A percentile compares a stretch with the other conserved stretches of the same genome.
Conservation (phyloP, 495 filamentous ascomycete species). For the Baudoinia panamericana region DNA sequence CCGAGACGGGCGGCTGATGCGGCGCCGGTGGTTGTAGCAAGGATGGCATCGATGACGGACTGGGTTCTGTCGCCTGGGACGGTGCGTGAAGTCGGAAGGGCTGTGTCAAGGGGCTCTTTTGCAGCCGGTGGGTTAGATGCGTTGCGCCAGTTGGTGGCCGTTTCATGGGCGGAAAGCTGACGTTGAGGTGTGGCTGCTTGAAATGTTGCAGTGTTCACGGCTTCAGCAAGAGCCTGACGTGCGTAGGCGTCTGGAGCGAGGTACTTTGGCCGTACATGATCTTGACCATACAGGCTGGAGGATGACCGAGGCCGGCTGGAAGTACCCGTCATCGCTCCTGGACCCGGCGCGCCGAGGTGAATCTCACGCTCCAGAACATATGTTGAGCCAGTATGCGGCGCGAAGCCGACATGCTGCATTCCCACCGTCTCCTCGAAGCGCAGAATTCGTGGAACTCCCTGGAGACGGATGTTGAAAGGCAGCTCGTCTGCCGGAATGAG, state of each 20-base stretch:
- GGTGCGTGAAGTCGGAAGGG: background rate
- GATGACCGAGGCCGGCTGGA: background rate
- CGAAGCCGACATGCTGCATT: slow-evolving; percentile 18
- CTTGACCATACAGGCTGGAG: slow-evolving; percentile 1
- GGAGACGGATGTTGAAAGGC: slow-evolving; percentile 16
- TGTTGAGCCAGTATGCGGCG: slow-evolving; percentile 5
- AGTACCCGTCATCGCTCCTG: background rate
- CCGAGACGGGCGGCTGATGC: slow-evolving; percentile 4
- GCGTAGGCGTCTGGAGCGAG: slow-evolving; percentile 15
- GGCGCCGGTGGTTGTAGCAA: slow-evolving; percentile 9
- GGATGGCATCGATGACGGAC: slow-evolving; percentile 18
- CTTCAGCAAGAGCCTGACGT: slow-evolving; percentile 11
- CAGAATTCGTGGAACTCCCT: slow-evolving; percentile 15
- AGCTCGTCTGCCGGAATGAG: slow-evolving; percentile 22
- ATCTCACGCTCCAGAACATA: slow-evolving; percentile 17
- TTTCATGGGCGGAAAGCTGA: slow-evolving; percentile 12
- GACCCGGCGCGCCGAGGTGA: background rate
- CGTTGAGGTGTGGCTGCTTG: background rate
- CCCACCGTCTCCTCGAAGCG: slow-evolving; percentile 6
- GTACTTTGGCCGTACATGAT: background rate
- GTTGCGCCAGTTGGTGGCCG: slow-evolving; percentile 10
- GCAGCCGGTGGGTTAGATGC: background rate
- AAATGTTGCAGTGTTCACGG: background rate
- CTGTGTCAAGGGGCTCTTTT: background rate
- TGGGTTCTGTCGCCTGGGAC: slow-evolving; percentile 7